Conservation (phyloP, 2,329 filamentous ascomycete species). For the Fusarium nygamai region DNA sequence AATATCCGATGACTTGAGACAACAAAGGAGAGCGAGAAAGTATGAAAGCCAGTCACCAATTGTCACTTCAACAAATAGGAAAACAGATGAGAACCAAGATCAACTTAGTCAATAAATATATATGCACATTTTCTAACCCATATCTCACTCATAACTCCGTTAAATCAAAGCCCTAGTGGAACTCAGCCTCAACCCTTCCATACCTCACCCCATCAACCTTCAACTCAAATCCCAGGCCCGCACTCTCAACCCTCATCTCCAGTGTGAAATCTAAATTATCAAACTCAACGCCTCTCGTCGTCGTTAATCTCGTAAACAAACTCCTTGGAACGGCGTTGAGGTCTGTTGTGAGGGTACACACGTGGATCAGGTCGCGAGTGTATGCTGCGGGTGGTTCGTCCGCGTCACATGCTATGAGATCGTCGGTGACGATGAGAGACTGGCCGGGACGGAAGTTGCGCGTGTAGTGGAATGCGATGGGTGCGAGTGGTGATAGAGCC, state of each 20-base stretch:
- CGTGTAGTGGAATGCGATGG: conserved; percentile 86
- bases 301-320: conserved; percentile 79
- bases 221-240: conserved; percentile 79
- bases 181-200: conserved; percentile 80
- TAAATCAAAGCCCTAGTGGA: conserved; percentile 58
- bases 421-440: conserved; percentile 80
- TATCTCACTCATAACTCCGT: background rate
- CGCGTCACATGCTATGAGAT: conserved; percentile 79
- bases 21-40: too few relatives aligned
- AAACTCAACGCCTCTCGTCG: conserved; percentile 82
- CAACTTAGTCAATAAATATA: background rate
- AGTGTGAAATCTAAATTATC: conserved; percentile 84
- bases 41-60: background rate
- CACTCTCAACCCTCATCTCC: conserved; percentile 84
- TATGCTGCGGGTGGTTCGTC: conserved; percentile 72
- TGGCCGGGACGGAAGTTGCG: conserved; percentile 84
- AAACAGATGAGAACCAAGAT: background rate
- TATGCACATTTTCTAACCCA: conserved; percentile 6
- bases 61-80: too few relatives aligned
- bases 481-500: conserved; percentile 75
- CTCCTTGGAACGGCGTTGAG: conserved; percentile 78
- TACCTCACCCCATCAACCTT: conserved; percentile 83
- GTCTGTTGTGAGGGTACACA: conserved; percentile 84
- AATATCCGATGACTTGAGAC: too few relatives aligned
- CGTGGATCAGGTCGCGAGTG: conserved; percentile 71